Percentiles rank a stretch among this genome's conserved stretches.
phyloP scores from a whole-genome alignment of 1,139 yeast species.

The Lodderomyces orthopsilosis region DNA sequence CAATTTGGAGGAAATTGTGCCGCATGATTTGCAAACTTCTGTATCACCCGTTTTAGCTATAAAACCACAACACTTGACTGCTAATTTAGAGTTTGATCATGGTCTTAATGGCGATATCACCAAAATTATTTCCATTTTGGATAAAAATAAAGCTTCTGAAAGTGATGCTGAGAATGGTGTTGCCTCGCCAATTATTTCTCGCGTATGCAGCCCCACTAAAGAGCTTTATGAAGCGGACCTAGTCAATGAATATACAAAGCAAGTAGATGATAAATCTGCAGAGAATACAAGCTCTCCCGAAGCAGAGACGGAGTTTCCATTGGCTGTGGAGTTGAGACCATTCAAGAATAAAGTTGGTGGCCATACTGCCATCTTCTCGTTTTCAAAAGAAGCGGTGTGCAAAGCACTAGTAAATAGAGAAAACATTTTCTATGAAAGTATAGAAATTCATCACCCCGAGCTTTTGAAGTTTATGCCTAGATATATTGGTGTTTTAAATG shows the following conservation, averaged over 20 bases:
- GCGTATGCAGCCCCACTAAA: slow-evolving; percentile 12
- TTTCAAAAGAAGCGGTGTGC: slow-evolving; percentile 91
- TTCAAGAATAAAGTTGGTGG: slow-evolving; percentile 90
- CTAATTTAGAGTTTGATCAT: slow-evolving; percentile 39
- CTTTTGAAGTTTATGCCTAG: slow-evolving; percentile 83
- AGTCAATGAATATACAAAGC: neutral
- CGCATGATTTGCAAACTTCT: slow-evolving; percentile 9
- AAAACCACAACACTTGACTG: slow-evolving; percentile 31
- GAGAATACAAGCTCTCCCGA: neutral
- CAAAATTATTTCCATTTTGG: slow-evolving; percentile 17
- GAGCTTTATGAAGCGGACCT: slow-evolving; percentile 3
- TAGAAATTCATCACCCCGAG: slow-evolving; percentile 74
- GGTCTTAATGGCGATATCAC: slow-evolving; percentile 30
- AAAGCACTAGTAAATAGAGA: slow-evolving; percentile 89
- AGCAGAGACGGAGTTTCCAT: slow-evolving; percentile 37
- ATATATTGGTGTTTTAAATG: slow-evolving; percentile 91
- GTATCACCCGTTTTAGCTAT: slow-evolving; percentile 8
- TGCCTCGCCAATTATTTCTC: slow-evolving; percentile 8
- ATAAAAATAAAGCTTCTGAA: slow-evolving; percentile 1
- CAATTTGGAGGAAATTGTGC: slow-evolving; percentile 1
- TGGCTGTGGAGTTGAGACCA: slow-evolving; percentile 72
- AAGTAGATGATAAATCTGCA: neutral
- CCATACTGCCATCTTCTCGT: slow-evolving; percentile 92
- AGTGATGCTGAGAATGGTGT: slow-evolving; percentile 6
- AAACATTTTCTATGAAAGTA: slow-evolving; percentile 85